Percentiles rank a stretch among this genome's conserved stretches.
Evolutionary conservation across 2,329 filamentous ascomycete genomes (phyloP).

Genomic region (Aspergillus niger): DNA sequence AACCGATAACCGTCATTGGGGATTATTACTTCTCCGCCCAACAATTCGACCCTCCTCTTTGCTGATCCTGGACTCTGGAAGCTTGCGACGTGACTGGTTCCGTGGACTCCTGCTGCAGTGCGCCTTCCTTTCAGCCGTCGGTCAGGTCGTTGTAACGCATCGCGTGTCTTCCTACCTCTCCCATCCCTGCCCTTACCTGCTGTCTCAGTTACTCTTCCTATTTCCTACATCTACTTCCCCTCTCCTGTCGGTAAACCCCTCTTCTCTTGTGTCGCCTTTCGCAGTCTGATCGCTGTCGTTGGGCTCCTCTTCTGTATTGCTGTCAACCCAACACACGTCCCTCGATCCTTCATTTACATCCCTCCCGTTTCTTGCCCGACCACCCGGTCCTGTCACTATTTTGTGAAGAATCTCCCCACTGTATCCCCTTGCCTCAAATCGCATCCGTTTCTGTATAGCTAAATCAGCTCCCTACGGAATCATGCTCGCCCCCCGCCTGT

Average conservation of each 20-base stretch:
- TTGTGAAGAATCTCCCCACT: not conserved
- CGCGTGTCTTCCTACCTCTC: conserved; percentile 15
- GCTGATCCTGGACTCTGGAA: conserved; percentile 18
- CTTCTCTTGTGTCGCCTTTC: conserved; percentile 15
- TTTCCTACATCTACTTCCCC: conserved; percentile 5
- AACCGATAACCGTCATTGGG: conserved; percentile 14
- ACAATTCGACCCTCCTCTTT: conserved; percentile 15
- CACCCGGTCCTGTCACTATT: not conserved
- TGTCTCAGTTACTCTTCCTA: conserved; percentile 6
- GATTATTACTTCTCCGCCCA: conserved; percentile 19
- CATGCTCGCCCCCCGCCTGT: conserved; percentile 52
- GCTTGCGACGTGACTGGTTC: conserved; percentile 22
- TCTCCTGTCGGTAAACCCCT: conserved; percentile 10
- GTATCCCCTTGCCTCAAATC: not conserved
- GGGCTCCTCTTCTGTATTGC: not conserved
- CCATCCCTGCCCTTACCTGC: conserved; percentile 16
- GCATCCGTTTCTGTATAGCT: not conserved
- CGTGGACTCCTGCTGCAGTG: conserved; percentile 18
- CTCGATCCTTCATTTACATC: not conserved
- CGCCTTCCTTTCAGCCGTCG: conserved; percentile 20
- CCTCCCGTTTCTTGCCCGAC: not conserved
- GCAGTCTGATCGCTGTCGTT: conserved; percentile 8
- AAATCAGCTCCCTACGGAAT: not conserved
- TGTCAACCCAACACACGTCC: not conserved
- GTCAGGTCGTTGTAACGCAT: conserved; percentile 15